Base-by-base conservation (phyloP, 192 early-diverging fungal species). In the Rhizoclosmatium globosum region DNA sequence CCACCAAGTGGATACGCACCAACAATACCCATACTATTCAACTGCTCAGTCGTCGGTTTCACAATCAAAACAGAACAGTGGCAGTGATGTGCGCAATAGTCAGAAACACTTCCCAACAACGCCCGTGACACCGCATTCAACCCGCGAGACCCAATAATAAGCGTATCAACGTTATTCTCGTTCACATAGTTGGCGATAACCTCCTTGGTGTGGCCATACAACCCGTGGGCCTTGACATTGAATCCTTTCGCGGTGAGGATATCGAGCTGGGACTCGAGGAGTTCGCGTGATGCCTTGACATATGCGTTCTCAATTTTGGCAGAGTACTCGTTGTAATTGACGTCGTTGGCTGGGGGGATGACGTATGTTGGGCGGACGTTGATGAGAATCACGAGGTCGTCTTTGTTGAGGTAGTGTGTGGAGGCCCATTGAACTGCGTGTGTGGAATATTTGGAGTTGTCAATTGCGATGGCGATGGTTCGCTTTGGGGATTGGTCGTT, bases 81-180 rank as follows among this genome's bases (percentile, higher is more conserved):
- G 47, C 41, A 38, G 71, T 79, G 78, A 53, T 66, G 78, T 19
- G 59, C 23, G 23, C 53, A 67, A 47, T 79, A 79, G 31, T 79
- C 78, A 71, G 45, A 56, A 46, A 73, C 78, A 71, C 21, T 42
- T 13, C 80, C 67, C 17, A 89, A 41, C 13, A 91, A 39, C 2
- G 83, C 76, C 79, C 88, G 60, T 76, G 87, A 86, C 59, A 92
- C 56, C 2, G 78, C 71, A 9, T 92, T 85, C 71, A 87, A 75
- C 17, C 88, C 91, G 39, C 89, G 86, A 7, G 84, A 82, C 7
- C 90, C 91, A 44, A 92, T 66, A 38, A 92, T 77, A 6, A 92
- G 72, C 13, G 78, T 79, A 74, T 91, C 85, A 7, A 89, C 87
- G 31, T 81, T 79, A 19, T 89, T 17, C 74, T 90, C 90, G 4